These are phyloP conservation scores for Phytophthora tentaculata DNA, from an alignment of 352 stramenopile genomes.

Conservation along the genomic window DNA sequence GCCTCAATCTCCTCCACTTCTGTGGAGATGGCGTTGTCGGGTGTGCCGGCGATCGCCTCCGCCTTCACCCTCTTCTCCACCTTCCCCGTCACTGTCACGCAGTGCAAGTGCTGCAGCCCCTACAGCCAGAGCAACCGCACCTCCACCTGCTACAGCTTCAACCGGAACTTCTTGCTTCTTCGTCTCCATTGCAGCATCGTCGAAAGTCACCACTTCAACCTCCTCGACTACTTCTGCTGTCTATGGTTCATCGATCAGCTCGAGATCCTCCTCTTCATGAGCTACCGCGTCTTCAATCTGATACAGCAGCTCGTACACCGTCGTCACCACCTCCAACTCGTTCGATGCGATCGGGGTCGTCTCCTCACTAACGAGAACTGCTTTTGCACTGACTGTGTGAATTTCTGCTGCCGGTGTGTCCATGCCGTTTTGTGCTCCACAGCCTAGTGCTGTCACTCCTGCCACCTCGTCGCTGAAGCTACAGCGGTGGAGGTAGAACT, in stretches of 20 bases:
- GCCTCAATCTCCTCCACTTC: neutral
- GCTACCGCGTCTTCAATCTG: conserved; percentile 6
- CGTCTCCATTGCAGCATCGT: neutral
- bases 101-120: conserved; percentile 4
- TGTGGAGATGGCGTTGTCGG: neutral
- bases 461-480: conserved; percentile 29
- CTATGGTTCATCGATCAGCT: neutral
- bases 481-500: conserved; percentile 20
- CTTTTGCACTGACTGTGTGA: conserved; percentile 9
- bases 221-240: neutral
- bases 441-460: conserved; percentile 22
- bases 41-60: too few species aligned
- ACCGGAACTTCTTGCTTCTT: neutral
- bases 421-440: conserved; percentile 23
- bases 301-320: conserved; percentile 24
- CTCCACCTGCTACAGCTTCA: neutral
- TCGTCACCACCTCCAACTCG: conserved; percentile 22
- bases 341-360: conserved; percentile 22
- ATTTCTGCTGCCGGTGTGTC: conserved; percentile 20
- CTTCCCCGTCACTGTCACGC: neutral
- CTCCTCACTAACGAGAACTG: conserved; percentile 6
- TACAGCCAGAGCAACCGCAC: neutral
- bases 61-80: too few species aligned
- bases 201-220: neutral
- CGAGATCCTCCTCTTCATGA: conserved; percentile 2